phyloP scores from a whole-genome alignment of 192 early-diverging fungal species.

The Backusella psychrophila region DNA sequence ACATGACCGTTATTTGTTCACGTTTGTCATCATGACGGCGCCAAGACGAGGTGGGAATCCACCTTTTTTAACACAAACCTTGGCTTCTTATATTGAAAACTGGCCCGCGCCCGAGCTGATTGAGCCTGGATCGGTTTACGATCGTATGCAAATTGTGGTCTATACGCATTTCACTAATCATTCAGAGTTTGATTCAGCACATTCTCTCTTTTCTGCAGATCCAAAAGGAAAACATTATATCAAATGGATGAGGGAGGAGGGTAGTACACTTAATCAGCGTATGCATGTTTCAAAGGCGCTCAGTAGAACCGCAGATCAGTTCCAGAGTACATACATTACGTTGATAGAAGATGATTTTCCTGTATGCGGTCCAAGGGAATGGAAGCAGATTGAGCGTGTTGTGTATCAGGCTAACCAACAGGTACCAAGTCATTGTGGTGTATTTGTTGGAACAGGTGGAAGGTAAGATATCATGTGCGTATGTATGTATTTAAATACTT shows the following conservation, averaged over 20 bases:
- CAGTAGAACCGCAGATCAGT: conserved; percentile 26
- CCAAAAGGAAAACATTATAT: conserved; percentile 45
- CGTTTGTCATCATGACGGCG: conserved; percentile 49
- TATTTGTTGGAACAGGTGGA: conserved; percentile 54
- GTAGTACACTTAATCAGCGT: conserved; percentile 45
- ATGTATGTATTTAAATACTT: not conserved
- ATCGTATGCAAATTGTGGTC: conserved; percentile 44
- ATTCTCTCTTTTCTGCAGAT: conserved; percentile 26
- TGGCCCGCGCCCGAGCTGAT: conserved; percentile 23
- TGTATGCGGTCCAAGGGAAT: conserved; percentile 39
- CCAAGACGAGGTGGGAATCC: conserved; percentile 38
- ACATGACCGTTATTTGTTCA: conserved; percentile 38
- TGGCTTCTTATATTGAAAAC: conserved; percentile 43
- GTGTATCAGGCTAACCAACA: conserved; percentile 41
- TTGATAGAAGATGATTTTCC: conserved; percentile 54
- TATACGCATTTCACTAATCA: conserved; percentile 52
- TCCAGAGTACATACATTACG: conserved; percentile 40
- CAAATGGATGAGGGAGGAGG: conserved; percentile 42
- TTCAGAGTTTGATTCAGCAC: conserved; percentile 38
- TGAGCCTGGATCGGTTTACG: conserved; percentile 39
- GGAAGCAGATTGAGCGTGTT: conserved; percentile 45
- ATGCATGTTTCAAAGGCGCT: conserved; percentile 44
- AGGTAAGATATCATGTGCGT: conserved; percentile 20
- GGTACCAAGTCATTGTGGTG: conserved; percentile 45
- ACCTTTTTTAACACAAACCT: conserved; percentile 39